A percentile compares a stretch with the other conserved stretches of the same genome.
These are phyloP conservation scores for Zopfochytrium polystomum DNA, from an alignment of 371 early-diverging fungal genomes.

Conservation along the genomic window DNA sequence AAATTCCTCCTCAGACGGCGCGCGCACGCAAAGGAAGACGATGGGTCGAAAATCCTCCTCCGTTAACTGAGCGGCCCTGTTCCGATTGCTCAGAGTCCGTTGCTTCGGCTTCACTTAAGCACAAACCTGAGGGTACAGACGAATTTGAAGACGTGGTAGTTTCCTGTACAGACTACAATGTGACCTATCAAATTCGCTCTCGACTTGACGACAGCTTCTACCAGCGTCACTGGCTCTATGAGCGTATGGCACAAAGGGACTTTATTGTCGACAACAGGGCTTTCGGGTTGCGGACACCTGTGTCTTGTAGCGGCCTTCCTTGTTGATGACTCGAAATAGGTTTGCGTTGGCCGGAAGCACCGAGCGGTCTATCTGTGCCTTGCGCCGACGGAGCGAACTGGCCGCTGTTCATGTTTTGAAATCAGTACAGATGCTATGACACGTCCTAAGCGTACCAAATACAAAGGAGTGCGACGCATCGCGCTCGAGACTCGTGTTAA, in stretches of 20 bases:
- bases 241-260: neutral
- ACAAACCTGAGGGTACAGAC: slow-evolving; percentile 39
- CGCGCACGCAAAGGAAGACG: slow-evolving; percentile 30
- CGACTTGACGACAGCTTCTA: neutral
- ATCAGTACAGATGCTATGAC: too few relatives aligned
- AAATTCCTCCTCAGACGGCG: slow-evolving; percentile 36
- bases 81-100: too few relatives aligned
- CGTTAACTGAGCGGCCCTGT: slow-evolving; percentile 27
- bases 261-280: neutral
- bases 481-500: neutral
- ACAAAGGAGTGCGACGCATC: slow-evolving; percentile 1
- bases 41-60: slow-evolving; percentile 29
- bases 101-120: too few relatives aligned
- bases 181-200: slow-evolving; percentile 23
- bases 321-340: too few relatives aligned
- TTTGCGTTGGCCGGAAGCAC: too few relatives aligned
- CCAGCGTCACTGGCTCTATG: neutral
- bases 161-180: slow-evolving; percentile 38
- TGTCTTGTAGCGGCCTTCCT: neutral
- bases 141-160: slow-evolving; percentile 40
- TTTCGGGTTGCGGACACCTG: neutral
- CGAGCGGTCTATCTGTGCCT: too few relatives aligned
- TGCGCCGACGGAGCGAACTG: too few relatives aligned
- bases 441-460: neutral
- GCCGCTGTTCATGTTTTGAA: too few relatives aligned